A percentile compares a stretch with the other conserved stretches of the same genome.
These are phyloP conservation scores for Udeniomyces megalosporus DNA, from an alignment of 768 basidiomycete species.

Conservation along the genomic window DNA sequence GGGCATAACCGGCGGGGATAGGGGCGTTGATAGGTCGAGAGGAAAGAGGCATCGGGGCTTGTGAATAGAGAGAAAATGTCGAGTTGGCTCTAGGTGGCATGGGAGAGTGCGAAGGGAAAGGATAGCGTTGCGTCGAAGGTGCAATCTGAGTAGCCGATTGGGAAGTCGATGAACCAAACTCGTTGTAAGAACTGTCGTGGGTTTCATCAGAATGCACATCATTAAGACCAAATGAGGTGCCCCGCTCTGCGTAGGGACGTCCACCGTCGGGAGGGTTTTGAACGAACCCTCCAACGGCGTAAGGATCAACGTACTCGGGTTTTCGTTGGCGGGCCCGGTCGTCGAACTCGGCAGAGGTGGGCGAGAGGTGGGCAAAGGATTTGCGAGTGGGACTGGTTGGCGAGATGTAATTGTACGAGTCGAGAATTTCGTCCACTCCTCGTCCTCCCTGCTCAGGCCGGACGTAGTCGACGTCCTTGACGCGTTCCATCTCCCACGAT, in stretches of 20 bases:
- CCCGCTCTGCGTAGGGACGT: background rate
- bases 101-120: background rate
- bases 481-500: conserved; percentile 11
- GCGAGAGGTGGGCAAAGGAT: background rate
- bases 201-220: no score
- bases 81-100: background rate
- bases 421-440: background rate
- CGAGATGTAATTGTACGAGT: conserved; percentile 6
- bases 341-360: background rate
- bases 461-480: background rate
- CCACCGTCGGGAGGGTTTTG: background rate
- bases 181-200: no score
- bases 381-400: conserved; percentile 4
- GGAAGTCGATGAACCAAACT: no score
- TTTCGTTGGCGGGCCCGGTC: no score
- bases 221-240: no score
- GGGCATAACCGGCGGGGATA: conserved; percentile 50
- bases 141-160: no score
- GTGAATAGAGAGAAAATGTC: conserved; percentile 2
- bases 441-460: no score
- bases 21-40: conserved; percentile 13
- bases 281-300: no score
- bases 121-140: background rate
- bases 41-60: background rate
- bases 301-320: no score